A percentile compares a stretch with the other conserved stretches of the same genome.
Evolutionary conservation across 352 stramenopile species (phyloP).

Genomic region (Phytophthora idaei): DNA sequence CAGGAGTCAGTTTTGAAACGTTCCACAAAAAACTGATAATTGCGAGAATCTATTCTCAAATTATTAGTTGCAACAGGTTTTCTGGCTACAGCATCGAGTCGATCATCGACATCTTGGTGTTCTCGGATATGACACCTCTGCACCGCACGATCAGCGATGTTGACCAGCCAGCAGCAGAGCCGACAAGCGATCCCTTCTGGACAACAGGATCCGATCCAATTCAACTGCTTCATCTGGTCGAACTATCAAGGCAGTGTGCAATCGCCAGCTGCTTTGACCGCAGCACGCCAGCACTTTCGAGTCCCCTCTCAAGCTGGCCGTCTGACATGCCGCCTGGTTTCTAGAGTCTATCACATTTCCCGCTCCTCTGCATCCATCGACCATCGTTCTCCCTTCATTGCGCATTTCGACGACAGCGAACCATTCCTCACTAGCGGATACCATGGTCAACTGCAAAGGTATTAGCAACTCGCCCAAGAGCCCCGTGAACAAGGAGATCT

Average conservation of each 20-base stretch:
- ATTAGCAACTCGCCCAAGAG: background rate
- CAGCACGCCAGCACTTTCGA: constrained; percentile 24
- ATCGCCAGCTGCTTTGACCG: constrained; percentile 29
- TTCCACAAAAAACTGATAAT: too few relatives aligned
- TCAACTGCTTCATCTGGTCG: constrained; percentile 22
- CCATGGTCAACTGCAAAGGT: constrained; percentile 36
- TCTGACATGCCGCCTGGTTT: constrained; percentile 34
- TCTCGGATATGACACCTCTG: background rate
- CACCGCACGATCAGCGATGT: constrained; percentile 3
- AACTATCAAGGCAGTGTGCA: constrained; percentile 1
- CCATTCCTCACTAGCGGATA: constrained; percentile 7
- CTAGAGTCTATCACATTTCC: constrained; percentile 16
- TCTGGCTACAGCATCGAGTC: background rate
- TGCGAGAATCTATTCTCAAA: background rate
- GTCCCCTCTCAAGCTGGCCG: constrained; percentile 21
- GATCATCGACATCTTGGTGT: constrained; percentile 26
- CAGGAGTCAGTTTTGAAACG: too few relatives aligned
- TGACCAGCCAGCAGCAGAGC: constrained; percentile 1
- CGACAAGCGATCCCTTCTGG: background rate
- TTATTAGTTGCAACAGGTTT: too few relatives aligned
- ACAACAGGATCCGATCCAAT: constrained; percentile 1
- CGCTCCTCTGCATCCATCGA: constrained; percentile 21
- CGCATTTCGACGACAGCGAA: constrained; percentile 15
- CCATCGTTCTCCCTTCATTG: constrained; percentile 9
- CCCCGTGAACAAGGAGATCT: constrained; percentile 26